Base-by-base conservation (phyloP, 257 asterid genomes). In the Thymus quinquecostatus region DNA sequence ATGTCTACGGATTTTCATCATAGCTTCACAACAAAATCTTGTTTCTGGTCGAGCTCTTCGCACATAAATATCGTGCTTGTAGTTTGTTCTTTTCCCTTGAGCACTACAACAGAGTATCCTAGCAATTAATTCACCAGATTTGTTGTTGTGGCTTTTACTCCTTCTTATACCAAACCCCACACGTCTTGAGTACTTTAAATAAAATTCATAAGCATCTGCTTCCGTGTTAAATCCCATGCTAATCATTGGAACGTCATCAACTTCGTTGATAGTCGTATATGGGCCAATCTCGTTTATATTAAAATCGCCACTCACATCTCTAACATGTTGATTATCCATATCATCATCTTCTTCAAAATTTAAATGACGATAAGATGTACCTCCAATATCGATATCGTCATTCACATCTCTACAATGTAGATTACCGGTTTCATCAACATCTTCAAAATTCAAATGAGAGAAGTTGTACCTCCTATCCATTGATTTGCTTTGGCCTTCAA, bases 21-120 rank as follows among this genome's bases (percentile, higher is more conserved):
- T 54, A 54, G 60, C 60, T 9, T 7, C 5, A 58, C 64, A 58
- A 58, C 44, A 41, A 58, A 58, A 58, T 33, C 64, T 30, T 58
- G 27, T 30, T 10, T 58, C 43, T 10, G 44, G 43, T 3, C 9
- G 64, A 58, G 9, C 7, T 4, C 27, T 58, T 10, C 12, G 3
- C 9, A 32, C 64, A 58, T 58, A 58, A 2, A 58, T 58, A 32
- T 58, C 27, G 4, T 43, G 44, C 1, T 58, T 58, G 27, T 3
- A 6, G 10, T 7, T 33, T 30, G 30, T 58, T 10, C 10, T 43
- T 58, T 58, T 7, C 10, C 30, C 21, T 21, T 21, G 21, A 21
- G 21, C 21, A 21, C 21, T 21, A 21, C 21, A 21, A 21, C 21
- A 21, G 32, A 32, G 32, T 4, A 58, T 5, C 10, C 27, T 58